Percentiles rank a stretch among this genome's conserved stretches.
Evolutionary conservation across 495 filamentous ascomycete genomes (phyloP).

Genomic region (Rostrohypoxylon terebratum): DNA sequence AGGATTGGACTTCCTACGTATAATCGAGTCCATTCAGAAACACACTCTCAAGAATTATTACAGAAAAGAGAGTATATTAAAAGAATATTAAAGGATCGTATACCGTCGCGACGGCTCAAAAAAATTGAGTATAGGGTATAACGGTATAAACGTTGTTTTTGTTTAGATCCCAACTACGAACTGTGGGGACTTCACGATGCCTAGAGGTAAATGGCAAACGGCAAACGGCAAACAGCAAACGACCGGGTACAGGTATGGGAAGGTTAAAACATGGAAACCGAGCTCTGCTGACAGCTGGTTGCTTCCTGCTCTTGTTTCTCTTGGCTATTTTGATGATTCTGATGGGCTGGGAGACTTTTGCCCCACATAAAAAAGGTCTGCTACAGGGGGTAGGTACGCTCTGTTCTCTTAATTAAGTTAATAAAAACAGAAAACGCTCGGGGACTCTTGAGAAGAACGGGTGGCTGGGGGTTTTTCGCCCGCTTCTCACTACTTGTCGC

Average conservation of each 20-base stretch:
- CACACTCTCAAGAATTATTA: conserved; percentile 26
- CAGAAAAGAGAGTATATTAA: conserved; percentile 33
- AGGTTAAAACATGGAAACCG: conserved; percentile 23
- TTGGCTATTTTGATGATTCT: not conserved
- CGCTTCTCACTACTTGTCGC: conserved; percentile 30
- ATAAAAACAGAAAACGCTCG: not conserved
- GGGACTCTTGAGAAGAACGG: conserved; percentile 15
- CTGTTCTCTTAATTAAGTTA: not conserved
- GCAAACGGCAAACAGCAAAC: not conserved
- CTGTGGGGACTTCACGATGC: conserved; percentile 34
- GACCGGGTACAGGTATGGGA: not conserved
- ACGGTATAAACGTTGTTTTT: conserved; percentile 37
- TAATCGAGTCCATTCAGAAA: conserved; percentile 42
- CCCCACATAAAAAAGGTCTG: conserved; percentile 35
- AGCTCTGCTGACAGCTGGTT: conserved; percentile 27
- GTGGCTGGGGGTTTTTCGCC: conserved; percentile 44
- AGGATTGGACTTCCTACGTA: conserved; percentile 34
- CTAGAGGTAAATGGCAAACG: conserved; percentile 6
- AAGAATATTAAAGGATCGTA: conserved; percentile 15
- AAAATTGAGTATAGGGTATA: conserved; percentile 27
- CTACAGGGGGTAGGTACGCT: conserved; percentile 14
- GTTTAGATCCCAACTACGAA: conserved; percentile 39
- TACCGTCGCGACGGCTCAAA: conserved; percentile 37
- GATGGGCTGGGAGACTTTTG: conserved; percentile 9
- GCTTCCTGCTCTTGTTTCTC: not conserved